Evolutionary conservation across 345 rosid genomes (phyloP), one percentile per base, ranked within the genome.

Genomic region (Sisymbrium altissimum): DNA sequence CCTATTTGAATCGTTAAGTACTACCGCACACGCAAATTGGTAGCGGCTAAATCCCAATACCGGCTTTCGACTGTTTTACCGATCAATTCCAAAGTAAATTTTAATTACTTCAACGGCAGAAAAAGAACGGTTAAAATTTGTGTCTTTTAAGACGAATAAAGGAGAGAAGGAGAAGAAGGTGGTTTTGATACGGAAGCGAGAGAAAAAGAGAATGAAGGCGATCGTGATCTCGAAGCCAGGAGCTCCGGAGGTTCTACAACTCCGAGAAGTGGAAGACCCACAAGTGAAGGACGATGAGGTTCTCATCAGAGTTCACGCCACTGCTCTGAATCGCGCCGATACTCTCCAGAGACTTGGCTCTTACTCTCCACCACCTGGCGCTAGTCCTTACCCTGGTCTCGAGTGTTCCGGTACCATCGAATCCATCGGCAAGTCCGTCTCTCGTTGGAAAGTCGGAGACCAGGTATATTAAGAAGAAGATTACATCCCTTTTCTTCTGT

Each of bases 401-500:
- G 98, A 91, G 71, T 93, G 98, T 65, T 91, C 96, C 18, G 97
- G 96, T n/a, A 89, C 84, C 62, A 45, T 93, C 17, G 86, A 76
- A 33, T 78, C 91, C 9, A 76, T 89, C 0, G 97, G 96, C 7
- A 76, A 74, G 21, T 66, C 32, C 64, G 98, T 91, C 44, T 83
- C 91, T 49, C 87, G 87, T 39, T 93, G 96, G 97, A 89, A 88
- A 59, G 76, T 86, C 9, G 96, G 96, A 21, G 91, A 91, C 71
- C 87, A 91, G 89, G 98, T 88, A 23, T 14, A 44, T 32, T 19
- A 1, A 23, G 25, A 23, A n/a, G n/a, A 18, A 4, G 13, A 17
- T 19, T 2, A 9, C 14, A 3, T n/a, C n/a, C 25, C 25, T 23
- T 23, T 23, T 23, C n/a, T n/a, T n/a, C n/a, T n/a, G n/a, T 23